Base-by-base conservation (phyloP, 148 eudicot genomes). In the Chenopodium berlandieri region DNA sequence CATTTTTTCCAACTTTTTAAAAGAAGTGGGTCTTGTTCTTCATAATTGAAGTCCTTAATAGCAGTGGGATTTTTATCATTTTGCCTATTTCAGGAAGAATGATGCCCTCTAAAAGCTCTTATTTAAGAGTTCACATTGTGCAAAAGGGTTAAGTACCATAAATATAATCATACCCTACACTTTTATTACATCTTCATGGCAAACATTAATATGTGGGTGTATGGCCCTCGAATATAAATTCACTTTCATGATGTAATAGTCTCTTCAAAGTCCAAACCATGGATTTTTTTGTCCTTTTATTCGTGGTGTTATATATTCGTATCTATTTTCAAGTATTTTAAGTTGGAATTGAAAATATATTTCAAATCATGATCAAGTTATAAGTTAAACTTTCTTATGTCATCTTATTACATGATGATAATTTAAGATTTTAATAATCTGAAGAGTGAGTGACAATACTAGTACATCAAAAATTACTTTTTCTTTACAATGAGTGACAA, bases 21-120 rank as follows among this genome's bases (percentile, higher is more conserved):
- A 78, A 78, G 80, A 65, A 44, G 80, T 40, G 50, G 56, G 58
- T 5, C 52, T 58, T 58, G 68, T 23, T 76, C 2, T 16, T 67
- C 71, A 67, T 67, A 27, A 27, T 27, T 27, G 70, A 25, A 25
- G 70, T 34, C 70, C 70, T 66, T 30, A 66, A 30, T 67, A 30
- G 71, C 34, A 67, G 71, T 67, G 71, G 70, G 70, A 67, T 13
- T 6, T 7, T 12, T 30, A 67, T 67, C 14, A 67, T 66, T 2
- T 25, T 67, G 19, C 62, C 62, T 56, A 56, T 17, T 56, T 56
- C 5, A 56, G 62, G 22, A 56, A 56, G 62, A 56, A 56, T 56
- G 4, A 56, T 56, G 16, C 62, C 22, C 22, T 56, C 62, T 14
- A 56, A 56, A 56, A 16, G 62, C 17, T 56, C 17, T 56, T 56